Percentiles rank a stretch among this genome's conserved stretches.
These are phyloP conservation scores for Meripilus lineatus DNA, from an alignment of 1,284 basidiomycete genomes.

Conservation along the genomic window DNA sequence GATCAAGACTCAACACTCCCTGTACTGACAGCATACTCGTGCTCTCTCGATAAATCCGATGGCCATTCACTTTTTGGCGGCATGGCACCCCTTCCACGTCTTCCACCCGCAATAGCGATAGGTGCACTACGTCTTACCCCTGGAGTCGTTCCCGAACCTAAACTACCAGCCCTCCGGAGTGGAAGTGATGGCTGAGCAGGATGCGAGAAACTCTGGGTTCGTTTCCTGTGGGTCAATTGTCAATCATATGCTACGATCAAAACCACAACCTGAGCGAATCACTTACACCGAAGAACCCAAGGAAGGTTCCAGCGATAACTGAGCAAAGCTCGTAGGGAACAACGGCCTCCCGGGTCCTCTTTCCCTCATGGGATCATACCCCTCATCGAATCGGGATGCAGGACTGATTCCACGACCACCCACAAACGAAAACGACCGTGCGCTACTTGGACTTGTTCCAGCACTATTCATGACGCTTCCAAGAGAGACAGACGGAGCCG, in stretches of 20 bases:
- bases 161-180: not conserved
- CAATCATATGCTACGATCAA: conserved; percentile 7
- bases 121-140: not conserved
- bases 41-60: conserved; percentile 23
- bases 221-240: not conserved
- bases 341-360: conserved; percentile 57
- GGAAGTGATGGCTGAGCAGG: not conserved
- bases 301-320: conserved; percentile 52
- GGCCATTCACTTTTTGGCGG: conserved; percentile 8
- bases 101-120: not conserved
- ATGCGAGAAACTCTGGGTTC: conserved; percentile 2
- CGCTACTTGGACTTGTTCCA: not conserved
- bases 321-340: conserved; percentile 57
- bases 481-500: not conserved
- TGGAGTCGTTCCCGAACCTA: not conserved
- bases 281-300: conserved; percentile 25
- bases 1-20: conserved; percentile 22
- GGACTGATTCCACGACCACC: conserved; percentile 5
- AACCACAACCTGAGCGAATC: conserved; percentile 2
- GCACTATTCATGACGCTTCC: not conserved
- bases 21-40: conserved; percentile 31
- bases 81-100: conserved; percentile 4
- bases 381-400: conserved; percentile 13
- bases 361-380: conserved; percentile 36
- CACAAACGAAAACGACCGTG: not conserved